phyloP scores from a whole-genome alignment of 2,329 filamentous ascomycete genomes.

The Pseudofabraea citricarpa region DNA sequence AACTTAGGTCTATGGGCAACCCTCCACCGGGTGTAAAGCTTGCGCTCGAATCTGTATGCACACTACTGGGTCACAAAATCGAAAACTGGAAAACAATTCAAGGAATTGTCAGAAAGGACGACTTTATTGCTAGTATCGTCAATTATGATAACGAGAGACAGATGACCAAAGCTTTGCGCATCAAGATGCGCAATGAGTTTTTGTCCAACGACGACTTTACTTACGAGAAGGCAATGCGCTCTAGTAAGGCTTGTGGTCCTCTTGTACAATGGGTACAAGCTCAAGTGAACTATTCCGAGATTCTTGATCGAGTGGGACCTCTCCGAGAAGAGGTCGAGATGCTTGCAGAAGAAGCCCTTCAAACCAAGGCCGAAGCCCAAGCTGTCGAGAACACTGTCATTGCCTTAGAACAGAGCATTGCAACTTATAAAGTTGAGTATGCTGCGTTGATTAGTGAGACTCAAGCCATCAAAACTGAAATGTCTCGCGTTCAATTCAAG shows the following conservation, averaged over 20 bases:
- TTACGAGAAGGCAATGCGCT: constrained; percentile 91
- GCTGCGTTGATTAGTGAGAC: constrained; percentile 94
- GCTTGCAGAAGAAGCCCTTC: constrained; percentile 81
- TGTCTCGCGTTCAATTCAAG: constrained; percentile 95
- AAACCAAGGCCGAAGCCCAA: constrained; percentile 90
- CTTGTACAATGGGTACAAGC: constrained; percentile 96
- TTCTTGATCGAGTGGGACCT: constrained; percentile 88
- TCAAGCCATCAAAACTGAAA: constrained; percentile 94
- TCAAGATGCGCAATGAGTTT: constrained; percentile 90
- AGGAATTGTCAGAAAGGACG: constrained; percentile 81
- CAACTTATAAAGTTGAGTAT: constrained; percentile 93
- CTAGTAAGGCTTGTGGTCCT: constrained; percentile 93
- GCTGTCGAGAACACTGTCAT: constrained; percentile 85
- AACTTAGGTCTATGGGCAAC: constrained; percentile 95
- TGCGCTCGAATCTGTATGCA: constrained; percentile 94
- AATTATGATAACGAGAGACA: constrained; percentile 93
- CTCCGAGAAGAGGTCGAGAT: constrained; percentile 83
- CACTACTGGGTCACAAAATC: constrained; percentile 84
- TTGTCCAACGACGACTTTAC: constrained; percentile 93
- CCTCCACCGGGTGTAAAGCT: constrained; percentile 87
- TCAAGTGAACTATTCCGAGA: constrained; percentile 97
- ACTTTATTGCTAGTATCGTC: constrained; percentile 97
- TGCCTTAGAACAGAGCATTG: constrained; percentile 83
- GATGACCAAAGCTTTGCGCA: constrained; percentile 79
- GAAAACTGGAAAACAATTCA: constrained; percentile 90